Percentiles rank a stretch among this genome's conserved stretches.
Evolutionary conservation across 306 rosid species (phyloP).

Genomic region (Comarum palustre): DNA sequence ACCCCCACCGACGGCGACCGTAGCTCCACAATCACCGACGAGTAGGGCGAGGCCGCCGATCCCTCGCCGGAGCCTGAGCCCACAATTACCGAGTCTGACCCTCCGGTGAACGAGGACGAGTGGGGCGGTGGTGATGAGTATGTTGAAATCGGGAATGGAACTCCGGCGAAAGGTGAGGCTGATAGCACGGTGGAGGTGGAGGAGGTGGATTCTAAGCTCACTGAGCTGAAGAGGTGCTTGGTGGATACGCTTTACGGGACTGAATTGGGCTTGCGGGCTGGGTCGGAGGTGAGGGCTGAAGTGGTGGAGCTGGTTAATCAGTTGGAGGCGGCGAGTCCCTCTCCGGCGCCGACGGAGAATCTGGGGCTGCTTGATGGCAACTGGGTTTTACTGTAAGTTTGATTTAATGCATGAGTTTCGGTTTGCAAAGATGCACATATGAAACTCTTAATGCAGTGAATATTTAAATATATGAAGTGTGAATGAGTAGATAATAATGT

Average conservation of each 20-base stretch:
- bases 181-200: constrained; percentile 13
- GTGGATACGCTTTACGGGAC: constrained; percentile 83
- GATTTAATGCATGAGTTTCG: background rate
- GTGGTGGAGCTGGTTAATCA: constrained; percentile 75
- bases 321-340: constrained; percentile 83
- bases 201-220: constrained; percentile 33
- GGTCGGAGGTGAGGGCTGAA: constrained; percentile 83
- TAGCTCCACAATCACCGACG: constrained; percentile 46
- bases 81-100: constrained; percentile 55
- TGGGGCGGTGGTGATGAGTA: constrained; percentile 43
- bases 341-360: constrained; percentile 59
- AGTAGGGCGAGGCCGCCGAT: constrained; percentile 67
- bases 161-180: constrained; percentile 26
- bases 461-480: background rate
- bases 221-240: constrained; percentile 66
- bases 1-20: constrained; percentile 24
- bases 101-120: constrained; percentile 74
- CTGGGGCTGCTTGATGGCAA: constrained; percentile 67
- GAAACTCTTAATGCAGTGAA: background rate
- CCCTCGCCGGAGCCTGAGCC: constrained; percentile 50
- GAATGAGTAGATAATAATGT: background rate
- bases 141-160: constrained; percentile 45
- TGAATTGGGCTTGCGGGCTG: constrained; percentile 72
- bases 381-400: constrained; percentile 90
- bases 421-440: background rate